Evolutionary conservation across 2,329 filamentous ascomycete genomes (phyloP).

Genomic region (Venturia nashicola): DNA sequence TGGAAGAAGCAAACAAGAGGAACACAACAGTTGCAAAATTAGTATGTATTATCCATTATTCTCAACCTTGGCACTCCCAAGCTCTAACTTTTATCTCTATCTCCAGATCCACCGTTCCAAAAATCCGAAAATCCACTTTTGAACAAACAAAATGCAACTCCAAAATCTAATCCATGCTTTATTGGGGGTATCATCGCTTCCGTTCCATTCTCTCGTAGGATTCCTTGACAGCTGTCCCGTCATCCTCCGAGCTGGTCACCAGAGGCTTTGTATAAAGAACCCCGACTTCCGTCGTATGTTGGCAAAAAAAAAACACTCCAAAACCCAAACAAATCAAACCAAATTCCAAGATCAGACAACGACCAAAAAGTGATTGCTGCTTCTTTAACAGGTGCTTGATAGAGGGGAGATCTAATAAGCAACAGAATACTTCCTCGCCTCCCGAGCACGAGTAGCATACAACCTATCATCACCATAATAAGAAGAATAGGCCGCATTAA

Average conservation of each 20-base stretch:
- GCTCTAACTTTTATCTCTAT: not conserved
- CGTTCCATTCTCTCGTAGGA: slow-evolving; percentile 3
- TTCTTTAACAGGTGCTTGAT: not conserved
- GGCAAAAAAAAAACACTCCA: not conserved
- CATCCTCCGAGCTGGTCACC: slow-evolving; percentile 1
- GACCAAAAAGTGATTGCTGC: not conserved
- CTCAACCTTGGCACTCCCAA: not conserved
- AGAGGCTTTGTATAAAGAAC: not conserved
- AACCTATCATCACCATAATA: slow-evolving; percentile 15
- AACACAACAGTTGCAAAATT: not conserved
- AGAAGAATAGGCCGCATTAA: slow-evolving; percentile 15
- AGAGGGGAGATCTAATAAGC: not conserved
- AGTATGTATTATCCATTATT: not conserved
- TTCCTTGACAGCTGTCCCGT: not conserved
- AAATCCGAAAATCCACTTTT: not conserved
- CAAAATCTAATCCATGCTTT: not conserved
- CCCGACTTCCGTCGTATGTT: not conserved
- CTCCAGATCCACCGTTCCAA: not conserved
- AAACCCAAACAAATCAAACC: no score
- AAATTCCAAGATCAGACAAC: no score
- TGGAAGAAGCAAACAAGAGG: no score
- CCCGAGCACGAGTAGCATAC: not conserved
- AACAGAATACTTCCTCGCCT: not conserved
- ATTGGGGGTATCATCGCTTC: slow-evolving; percentile 1
- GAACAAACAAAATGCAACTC: not conserved